Base-by-base conservation (phyloP, 306 rosid species). In the Trifolium fragiferum region DNA sequence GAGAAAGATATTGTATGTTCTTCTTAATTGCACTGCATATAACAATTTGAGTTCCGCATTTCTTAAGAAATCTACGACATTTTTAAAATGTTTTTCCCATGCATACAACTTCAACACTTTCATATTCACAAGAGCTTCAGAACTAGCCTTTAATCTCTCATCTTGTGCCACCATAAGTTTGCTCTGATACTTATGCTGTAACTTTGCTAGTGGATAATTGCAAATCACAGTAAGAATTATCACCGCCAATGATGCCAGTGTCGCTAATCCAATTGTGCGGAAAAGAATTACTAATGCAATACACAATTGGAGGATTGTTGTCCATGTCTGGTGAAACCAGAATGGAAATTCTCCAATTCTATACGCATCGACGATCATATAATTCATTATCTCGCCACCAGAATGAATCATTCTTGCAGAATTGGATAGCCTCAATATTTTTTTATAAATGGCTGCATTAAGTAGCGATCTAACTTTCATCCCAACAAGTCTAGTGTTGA, bases 141-240 rank as follows among this genome's bases (percentile, higher is more conserved):
- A 57, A 57, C 63, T 57, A 23, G 63, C 63, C 16, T 57, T 57
- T 27, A 57, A 12, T 57, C 63, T 57, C n/a, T 23, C 63, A 21
- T 57, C 37, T 57, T 57, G 63, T 57, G 63, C 63, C 63, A 23
- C 18, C 63, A 57, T 57, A 57, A 57, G 63, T 57, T 57, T 57
- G 16, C 35, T 57, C 15, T 57, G 63, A 57, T 19, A 23, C 63
- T 57, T 57, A 10, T 57, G 63, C 5, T 57, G 63, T 57, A 57
- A 57, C 63, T 57, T 57, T 23, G 37, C 63, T 57, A 57, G 5
- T 25, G 63, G 63, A 23, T 8, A n/a, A 6, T 57, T 57, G 63
- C 63, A 23, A 57, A 57, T 1, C 37, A 57, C 37, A 7, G 63
- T 57, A 9, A 57, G 37, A 57, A 57, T 37, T 23, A 57, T 57